phyloP scores from a whole-genome alignment of 441 rosid genomes.

The Aleurites moluccanus region DNA sequence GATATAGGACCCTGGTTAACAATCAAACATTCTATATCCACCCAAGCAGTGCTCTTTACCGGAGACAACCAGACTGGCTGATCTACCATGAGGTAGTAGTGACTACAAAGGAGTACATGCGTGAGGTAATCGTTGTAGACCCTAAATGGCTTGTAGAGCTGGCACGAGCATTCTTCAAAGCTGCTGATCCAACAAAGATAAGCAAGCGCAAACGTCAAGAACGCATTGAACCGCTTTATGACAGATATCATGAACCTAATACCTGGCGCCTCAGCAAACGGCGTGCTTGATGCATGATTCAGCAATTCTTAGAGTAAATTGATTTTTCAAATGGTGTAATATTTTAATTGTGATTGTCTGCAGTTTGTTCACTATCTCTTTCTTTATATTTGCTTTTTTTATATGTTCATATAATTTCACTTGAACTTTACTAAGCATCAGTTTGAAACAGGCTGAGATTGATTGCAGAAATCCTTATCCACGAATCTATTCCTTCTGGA shows the following conservation, averaged over 20 bases:
- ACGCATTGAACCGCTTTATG: conserved; percentile 39
- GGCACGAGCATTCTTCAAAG: conserved; percentile 44
- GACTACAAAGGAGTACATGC: conserved; percentile 59
- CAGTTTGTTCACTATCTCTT: neutral
- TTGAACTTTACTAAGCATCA: neutral
- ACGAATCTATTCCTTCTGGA: neutral
- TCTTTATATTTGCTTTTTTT: too few relatives aligned
- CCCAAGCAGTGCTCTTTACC: conserved; percentile 89
- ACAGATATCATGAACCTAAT: conserved; percentile 36
- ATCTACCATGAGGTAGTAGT: conserved; percentile 87
- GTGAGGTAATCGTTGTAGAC: conserved; percentile 36
- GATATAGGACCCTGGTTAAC: conserved; percentile 78
- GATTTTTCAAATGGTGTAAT: neutral
- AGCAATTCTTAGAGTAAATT: neutral
- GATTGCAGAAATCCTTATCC: neutral
- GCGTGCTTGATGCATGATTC: conserved; percentile 30
- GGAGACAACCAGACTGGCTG: conserved; percentile 93
- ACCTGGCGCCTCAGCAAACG: conserved; percentile 42
- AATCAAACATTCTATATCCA: conserved; percentile 88
- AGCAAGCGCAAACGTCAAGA: conserved; percentile 45
- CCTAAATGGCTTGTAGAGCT: conserved; percentile 45
- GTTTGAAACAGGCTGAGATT: conserved; percentile 5
- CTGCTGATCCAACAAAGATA: conserved; percentile 39
- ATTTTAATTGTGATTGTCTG: neutral
- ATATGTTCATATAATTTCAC: neutral